Conservation (phyloP, 352 stramenopile genomes). For the Blastocystis sp. region DNA sequence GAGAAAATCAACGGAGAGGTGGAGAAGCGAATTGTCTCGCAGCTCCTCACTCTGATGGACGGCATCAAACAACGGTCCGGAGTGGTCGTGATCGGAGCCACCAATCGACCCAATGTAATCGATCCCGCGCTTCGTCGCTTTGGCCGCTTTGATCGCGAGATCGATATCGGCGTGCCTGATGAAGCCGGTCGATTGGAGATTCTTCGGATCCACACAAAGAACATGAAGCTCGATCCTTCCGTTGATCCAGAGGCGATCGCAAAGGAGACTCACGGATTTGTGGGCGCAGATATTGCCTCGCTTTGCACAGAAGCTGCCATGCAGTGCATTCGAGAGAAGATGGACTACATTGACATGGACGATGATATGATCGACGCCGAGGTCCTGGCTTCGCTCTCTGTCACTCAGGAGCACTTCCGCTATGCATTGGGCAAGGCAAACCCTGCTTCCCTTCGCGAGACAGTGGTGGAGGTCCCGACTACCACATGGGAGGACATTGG, state of each 20-base stretch:
- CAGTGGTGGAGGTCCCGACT: slow-evolving; percentile 95
- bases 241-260: slow-evolving; percentile 94
- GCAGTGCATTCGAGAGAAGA: slow-evolving; percentile 98
- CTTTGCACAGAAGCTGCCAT: slow-evolving; percentile 89
- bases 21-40: slow-evolving; percentile 93
- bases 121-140: slow-evolving; percentile 94
- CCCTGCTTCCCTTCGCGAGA: slow-evolving; percentile 94
- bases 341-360: slow-evolving; percentile 99
- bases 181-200: slow-evolving; percentile 96
- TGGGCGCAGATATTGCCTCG: slow-evolving; percentile 96
- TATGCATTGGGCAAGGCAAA: slow-evolving; percentile 94
- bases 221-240: slow-evolving; percentile 99
- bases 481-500: slow-evolving; percentile 98
- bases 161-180: slow-evolving; percentile 97
- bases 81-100: slow-evolving; percentile 97
- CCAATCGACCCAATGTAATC: slow-evolving; percentile 97
- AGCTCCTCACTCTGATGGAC: slow-evolving; percentile 98
- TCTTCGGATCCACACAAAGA: slow-evolving; percentile 97
- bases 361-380: slow-evolving; percentile 97
- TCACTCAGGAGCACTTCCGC: slow-evolving; percentile 97
- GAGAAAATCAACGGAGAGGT: slow-evolving; percentile 98
- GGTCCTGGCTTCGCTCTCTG: slow-evolving; percentile 94
- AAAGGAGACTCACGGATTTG: slow-evolving; percentile 96
- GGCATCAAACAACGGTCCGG: slow-evolving; percentile 78
- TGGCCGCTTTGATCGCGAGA: slow-evolving; percentile 95